Evolutionary conservation across 768 basidiomycete genomes (phyloP).

Genomic region (Auriscalpium vulgare): DNA sequence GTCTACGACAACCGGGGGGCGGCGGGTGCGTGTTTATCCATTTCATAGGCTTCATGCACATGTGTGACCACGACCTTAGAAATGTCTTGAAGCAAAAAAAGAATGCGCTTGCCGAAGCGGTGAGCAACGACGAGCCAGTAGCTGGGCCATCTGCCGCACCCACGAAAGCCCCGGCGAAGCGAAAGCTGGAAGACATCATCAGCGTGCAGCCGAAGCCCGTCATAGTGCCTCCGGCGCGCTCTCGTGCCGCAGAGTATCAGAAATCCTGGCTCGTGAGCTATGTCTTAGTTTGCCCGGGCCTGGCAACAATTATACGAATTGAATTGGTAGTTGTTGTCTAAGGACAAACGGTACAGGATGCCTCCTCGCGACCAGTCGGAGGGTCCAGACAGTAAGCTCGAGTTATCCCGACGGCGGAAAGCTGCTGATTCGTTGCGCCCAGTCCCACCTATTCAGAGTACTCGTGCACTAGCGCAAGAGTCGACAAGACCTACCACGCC

Average conservation of each 20-base stretch:
- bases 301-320: too few relatives aligned
- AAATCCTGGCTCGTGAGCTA: background rate
- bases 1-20: slow-evolving; percentile 48
- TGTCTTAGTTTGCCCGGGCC: background rate
- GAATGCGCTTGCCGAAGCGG: slow-evolving; percentile 8
- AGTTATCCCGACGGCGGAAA: too few relatives aligned
- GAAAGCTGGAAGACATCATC: background rate
- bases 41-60: slow-evolving; percentile 1
- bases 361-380: too few relatives aligned
- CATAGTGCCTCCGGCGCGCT: background rate
- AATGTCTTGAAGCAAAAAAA: slow-evolving; percentile 42
- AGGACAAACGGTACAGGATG: too few relatives aligned
- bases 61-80: slow-evolving; percentile 16
- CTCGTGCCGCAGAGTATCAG: background rate
- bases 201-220: background rate
- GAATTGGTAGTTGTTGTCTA: too few relatives aligned
- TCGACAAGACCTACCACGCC: background rate
- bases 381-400: too few relatives aligned
- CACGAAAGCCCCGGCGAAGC: background rate
- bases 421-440: background rate
- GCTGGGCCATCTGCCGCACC: background rate
- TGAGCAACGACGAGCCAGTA: slow-evolving; percentile 1
- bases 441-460: background rate
- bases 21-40: slow-evolving; percentile 41
- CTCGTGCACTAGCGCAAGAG: background rate